Conservation (phyloP, 805 yeast species). For the Ogataea neopini region DNA sequence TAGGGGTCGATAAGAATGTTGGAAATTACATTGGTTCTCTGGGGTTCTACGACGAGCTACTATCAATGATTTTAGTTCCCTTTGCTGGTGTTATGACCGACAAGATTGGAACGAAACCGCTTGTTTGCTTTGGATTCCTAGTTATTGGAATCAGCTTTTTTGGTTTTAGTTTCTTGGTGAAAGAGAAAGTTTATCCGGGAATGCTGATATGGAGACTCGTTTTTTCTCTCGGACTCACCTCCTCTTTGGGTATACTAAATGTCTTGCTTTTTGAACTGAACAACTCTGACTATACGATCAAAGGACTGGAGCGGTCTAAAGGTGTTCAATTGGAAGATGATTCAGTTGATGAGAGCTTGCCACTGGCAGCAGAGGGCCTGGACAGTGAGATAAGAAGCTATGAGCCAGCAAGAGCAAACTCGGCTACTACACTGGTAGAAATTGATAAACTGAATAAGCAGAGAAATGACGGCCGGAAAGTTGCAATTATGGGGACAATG, state of each 20-base stretch:
- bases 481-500: constrained; percentile 61
- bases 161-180: constrained; percentile 48
- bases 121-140: constrained; percentile 50
- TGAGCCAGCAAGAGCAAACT: not conserved
- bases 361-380: constrained; percentile 23
- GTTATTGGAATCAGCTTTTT: constrained; percentile 47
- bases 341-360: constrained; percentile 7
- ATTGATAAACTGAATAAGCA: constrained; percentile 24
- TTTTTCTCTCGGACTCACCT: constrained; percentile 62
- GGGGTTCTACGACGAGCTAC: constrained; percentile 60
- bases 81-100: constrained; percentile 65
- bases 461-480: constrained; percentile 51
- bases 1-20: constrained; percentile 29
- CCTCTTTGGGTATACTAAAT: constrained; percentile 45
- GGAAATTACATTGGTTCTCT: constrained; percentile 51
- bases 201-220: constrained; percentile 51
- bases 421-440: constrained; percentile 13
- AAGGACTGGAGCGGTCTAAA: constrained; percentile 24
- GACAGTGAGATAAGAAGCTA: constrained; percentile 1
- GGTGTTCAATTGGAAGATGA: constrained; percentile 5
- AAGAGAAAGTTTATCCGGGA: constrained; percentile 45
- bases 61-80: constrained; percentile 56
- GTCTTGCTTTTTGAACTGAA: constrained; percentile 51
- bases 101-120: constrained; percentile 58
- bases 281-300: constrained; percentile 42